These are phyloP conservation scores for Alternaria ethzedia DNA, from an alignment of 2,329 filamentous ascomycete genomes.

Conservation along the genomic window DNA sequence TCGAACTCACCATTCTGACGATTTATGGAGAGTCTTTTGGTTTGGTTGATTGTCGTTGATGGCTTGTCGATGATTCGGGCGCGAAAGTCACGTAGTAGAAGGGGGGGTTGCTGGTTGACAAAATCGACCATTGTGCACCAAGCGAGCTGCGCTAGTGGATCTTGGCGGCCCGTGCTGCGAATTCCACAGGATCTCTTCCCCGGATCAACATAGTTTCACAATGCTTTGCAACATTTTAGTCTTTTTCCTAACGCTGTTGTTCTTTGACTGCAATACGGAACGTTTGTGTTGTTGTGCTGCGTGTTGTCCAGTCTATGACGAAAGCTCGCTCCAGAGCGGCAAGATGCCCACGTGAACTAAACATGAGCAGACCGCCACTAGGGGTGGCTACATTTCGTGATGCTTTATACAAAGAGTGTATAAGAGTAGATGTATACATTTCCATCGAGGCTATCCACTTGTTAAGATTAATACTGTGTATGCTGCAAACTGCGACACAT, in stretches of 20 bases:
- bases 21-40: slow-evolving; percentile 42
- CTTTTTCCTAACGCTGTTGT: background rate
- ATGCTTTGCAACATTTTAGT: background rate
- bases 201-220: background rate
- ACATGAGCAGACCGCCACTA: background rate
- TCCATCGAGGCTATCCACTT: background rate
- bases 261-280: background rate
- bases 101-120: background rate
- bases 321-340: background rate
- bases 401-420: background rate
- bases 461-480: background rate
- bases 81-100: slow-evolving; percentile 34
- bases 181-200: background rate
- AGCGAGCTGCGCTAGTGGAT: background rate
- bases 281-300: background rate
- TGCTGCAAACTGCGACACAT: background rate
- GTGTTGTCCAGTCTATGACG: background rate
- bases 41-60: slow-evolving; percentile 34
- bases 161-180: background rate
- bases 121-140: background rate
- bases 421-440: background rate
- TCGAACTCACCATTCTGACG: slow-evolving; percentile 49
- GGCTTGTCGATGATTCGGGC: slow-evolving; percentile 44
- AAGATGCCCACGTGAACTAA: slow-evolving; percentile 5
- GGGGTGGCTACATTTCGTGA: background rate